phyloP scores from a whole-genome alignment of 352 stramenopile genomes.

The Globisporangium apiculatum region DNA sequence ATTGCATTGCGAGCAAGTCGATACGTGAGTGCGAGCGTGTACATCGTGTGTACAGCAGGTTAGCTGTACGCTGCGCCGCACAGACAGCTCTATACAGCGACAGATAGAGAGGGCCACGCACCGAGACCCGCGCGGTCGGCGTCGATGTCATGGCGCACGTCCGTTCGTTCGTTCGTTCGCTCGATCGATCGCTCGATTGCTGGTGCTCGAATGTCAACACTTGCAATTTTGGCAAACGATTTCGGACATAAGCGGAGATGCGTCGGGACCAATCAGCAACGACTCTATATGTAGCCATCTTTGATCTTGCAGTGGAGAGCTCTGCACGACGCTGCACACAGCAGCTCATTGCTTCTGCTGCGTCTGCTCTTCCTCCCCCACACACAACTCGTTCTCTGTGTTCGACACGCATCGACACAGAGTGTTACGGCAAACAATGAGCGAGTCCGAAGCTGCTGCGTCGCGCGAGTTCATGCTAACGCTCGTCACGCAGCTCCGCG shows the following conservation, averaged over 20 bases:
- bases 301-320: not conserved
- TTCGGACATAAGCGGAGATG: too few species aligned
- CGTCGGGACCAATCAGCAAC: not conserved
- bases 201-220: too few species aligned
- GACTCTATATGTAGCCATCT: not conserved
- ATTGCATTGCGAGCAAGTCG: too few species aligned
- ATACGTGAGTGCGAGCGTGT: not conserved
- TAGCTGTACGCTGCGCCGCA: not conserved
- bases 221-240: not conserved
- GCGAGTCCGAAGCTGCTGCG: slow-evolving; percentile 24
- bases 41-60: not conserved
- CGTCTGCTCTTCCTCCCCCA: not conserved
- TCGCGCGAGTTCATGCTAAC: slow-evolving; percentile 33
- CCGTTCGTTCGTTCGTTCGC: too few species aligned
- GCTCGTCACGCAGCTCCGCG: slow-evolving; percentile 26
- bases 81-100: not conserved
- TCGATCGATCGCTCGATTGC: too few species aligned
- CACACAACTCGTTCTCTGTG: too few species aligned
- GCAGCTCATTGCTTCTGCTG: too few species aligned
- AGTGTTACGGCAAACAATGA: slow-evolving; percentile 1
- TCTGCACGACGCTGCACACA: too few species aligned
- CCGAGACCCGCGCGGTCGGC: not conserved
- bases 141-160: not conserved
- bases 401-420: too few species aligned
- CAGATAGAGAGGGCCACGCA: not conserved